Conservation (phyloP, 495 filamentous ascomycete species). For the Evansstolkia leycettana region DNA sequence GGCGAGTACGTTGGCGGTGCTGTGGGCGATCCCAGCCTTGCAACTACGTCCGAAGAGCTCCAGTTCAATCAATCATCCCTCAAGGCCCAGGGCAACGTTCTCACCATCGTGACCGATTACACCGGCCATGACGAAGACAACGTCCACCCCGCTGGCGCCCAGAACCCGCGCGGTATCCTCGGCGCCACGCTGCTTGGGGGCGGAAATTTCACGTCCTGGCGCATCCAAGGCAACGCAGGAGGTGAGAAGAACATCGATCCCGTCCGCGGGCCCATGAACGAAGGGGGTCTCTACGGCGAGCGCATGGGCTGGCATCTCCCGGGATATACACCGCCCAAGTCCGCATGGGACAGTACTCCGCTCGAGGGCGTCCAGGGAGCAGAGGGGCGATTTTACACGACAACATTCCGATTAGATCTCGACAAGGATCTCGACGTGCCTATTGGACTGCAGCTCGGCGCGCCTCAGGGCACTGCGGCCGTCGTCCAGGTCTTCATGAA, state of each 20-base stretch:
- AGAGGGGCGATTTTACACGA: conserved; percentile 47
- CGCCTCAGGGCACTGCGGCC: conserved; percentile 11
- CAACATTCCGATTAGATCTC: conserved; percentile 41
- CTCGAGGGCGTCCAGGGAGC: conserved; percentile 39
- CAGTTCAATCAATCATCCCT: conserved; percentile 31
- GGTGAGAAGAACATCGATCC: conserved; percentile 55
- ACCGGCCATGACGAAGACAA: conserved; percentile 57
- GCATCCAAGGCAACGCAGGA: conserved; percentile 61
- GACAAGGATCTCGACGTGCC: conserved; percentile 27
- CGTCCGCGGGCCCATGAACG: conserved; percentile 57
- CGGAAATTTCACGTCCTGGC: conserved; percentile 46
- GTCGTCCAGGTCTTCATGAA: conserved; percentile 29
- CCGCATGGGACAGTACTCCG: conserved; percentile 25
- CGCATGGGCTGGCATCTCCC: conserved; percentile 57
- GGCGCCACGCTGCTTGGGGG: conserved; percentile 36
- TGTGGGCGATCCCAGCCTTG: conserved; percentile 34
- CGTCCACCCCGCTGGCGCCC: conserved; percentile 43
- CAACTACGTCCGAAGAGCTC: conserved; percentile 9
- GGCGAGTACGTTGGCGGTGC: conserved; percentile 39
- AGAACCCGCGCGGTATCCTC: conserved; percentile 57
- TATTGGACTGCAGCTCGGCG: conserved; percentile 20
- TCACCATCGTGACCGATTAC: conserved; percentile 58
- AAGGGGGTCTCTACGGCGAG: conserved; percentile 56
- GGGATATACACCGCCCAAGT: conserved; percentile 29
- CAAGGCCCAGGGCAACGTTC: conserved; percentile 33